Evolutionary conservation across 208 protist genomes (phyloP).

Genomic region (Leptomonas seymouri): DNA sequence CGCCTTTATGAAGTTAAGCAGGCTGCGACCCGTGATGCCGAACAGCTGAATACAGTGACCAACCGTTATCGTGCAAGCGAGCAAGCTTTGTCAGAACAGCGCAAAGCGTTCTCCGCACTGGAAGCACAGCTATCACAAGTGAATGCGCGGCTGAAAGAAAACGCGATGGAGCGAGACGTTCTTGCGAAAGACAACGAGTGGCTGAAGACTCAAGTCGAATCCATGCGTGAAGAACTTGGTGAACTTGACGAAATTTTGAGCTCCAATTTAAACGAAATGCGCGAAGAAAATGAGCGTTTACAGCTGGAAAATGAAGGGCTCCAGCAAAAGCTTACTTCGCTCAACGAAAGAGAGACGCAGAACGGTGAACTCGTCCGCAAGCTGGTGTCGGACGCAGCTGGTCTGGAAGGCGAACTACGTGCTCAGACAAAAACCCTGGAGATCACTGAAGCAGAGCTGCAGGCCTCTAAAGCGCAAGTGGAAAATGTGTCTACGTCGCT

Average conservation of each 20-base stretch:
- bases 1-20: slow-evolving; percentile 6
- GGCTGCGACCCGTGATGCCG: neutral
- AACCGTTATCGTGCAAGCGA: slow-evolving; percentile 14
- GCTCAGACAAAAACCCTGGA: slow-evolving; percentile 61
- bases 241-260: slow-evolving; percentile 79
- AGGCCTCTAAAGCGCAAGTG: slow-evolving; percentile 38
- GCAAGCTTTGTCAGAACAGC: slow-evolving; percentile 24
- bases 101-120: slow-evolving; percentile 15
- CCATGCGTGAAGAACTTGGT: slow-evolving; percentile 70
- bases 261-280: slow-evolving; percentile 74
- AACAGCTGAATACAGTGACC: neutral
- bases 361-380: neutral
- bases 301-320: slow-evolving; percentile 46
- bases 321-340: slow-evolving; percentile 15
- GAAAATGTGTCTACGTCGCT: slow-evolving; percentile 23
- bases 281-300: slow-evolving; percentile 70
- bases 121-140: slow-evolving; percentile 26
- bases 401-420: slow-evolving; percentile 24
- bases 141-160: slow-evolving; percentile 14
- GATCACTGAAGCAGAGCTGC: slow-evolving; percentile 53
- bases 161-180: slow-evolving; percentile 1
- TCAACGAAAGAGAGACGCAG: slow-evolving; percentile 23
- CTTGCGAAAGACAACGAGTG: slow-evolving; percentile 61
- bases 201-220: slow-evolving; percentile 65
- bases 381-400: neutral